A percentile compares a stretch with the other conserved stretches of the same genome.
phyloP scores from a whole-genome alignment of 169 alveolate species.

The Plasmodium chabaudi region DNA sequence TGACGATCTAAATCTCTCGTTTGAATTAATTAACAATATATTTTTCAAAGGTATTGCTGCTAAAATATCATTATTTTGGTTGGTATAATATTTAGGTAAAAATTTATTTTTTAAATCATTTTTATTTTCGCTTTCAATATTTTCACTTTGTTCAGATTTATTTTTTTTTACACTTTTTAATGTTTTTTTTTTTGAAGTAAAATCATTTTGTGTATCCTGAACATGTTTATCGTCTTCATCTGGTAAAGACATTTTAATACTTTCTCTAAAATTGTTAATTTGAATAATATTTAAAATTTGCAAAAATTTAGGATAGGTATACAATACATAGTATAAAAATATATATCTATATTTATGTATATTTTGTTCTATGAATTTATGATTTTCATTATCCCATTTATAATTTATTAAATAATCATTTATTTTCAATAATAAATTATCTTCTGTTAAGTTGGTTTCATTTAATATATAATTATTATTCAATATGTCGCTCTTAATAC shows the following conservation, averaged over 20 bases:
- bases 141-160: neutral
- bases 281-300: slow-evolving; percentile 52
- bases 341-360: slow-evolving; percentile 54
- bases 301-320: slow-evolving; percentile 69
- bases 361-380: slow-evolving; percentile 16
- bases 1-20: slow-evolving; percentile 4
- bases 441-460: slow-evolving; percentile 22
- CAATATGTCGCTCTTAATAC: slow-evolving; percentile 23
- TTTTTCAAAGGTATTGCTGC: slow-evolving; percentile 25
- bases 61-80: slow-evolving; percentile 27
- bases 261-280: slow-evolving; percentile 35
- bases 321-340: slow-evolving; percentile 51
- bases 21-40: slow-evolving; percentile 21
- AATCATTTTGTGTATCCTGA: slow-evolving; percentile 56
- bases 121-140: slow-evolving; percentile 11
- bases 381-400: slow-evolving; percentile 53
- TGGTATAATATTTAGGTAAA: slow-evolving; percentile 36
- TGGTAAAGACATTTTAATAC: slow-evolving; percentile 29
- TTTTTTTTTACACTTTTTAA: slow-evolving; percentile 44
- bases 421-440: slow-evolving; percentile 6
- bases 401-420: slow-evolving; percentile 67
- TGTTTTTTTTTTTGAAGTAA: slow-evolving; percentile 42
- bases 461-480: slow-evolving; percentile 6
- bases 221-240: slow-evolving; percentile 48
- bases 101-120: slow-evolving; percentile 2